Percentiles rank a stretch among this genome's conserved stretches.
Evolutionary conservation across 768 basidiomycete species (phyloP).

Genomic region (Hirschioporus abietinus): DNA sequence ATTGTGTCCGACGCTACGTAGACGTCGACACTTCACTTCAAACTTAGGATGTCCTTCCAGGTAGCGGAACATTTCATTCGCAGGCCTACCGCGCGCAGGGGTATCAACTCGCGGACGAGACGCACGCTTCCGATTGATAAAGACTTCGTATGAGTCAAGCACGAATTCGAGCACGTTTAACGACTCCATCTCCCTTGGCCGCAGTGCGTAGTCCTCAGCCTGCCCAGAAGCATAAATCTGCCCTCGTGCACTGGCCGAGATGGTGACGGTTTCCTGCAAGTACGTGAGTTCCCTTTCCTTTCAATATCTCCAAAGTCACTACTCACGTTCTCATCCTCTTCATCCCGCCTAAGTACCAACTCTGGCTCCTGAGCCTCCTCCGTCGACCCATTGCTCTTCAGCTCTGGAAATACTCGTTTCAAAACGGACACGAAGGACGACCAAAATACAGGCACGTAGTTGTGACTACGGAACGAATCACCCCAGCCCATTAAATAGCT

Average conservation of each 20-base stretch:
- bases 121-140: background rate
- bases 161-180: background rate
- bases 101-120: background rate
- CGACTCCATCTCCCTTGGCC: no score
- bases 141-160: background rate
- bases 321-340: no score
- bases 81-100: constrained; percentile 15
- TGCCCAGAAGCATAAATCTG: no score
- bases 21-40: constrained; percentile 14
- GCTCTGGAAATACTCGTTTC: constrained; percentile 18
- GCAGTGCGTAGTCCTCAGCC: no score
- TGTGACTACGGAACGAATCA: constrained; percentile 31
- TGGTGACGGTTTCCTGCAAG: no score
- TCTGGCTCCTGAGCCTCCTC: background rate
- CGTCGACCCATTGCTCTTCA: constrained; percentile 6
- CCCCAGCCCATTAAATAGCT: constrained; percentile 42
- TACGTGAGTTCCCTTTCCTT: no score
- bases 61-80: constrained; percentile 19
- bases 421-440: constrained; percentile 20
- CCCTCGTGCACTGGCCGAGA: no score
- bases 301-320: no score
- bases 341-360: background rate
- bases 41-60: constrained; percentile 10
- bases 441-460: constrained; percentile 32
- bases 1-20: constrained; percentile 24